phyloP scores from a whole-genome alignment of 345 rosid species.

The Hypericum androsaemum region DNA sequence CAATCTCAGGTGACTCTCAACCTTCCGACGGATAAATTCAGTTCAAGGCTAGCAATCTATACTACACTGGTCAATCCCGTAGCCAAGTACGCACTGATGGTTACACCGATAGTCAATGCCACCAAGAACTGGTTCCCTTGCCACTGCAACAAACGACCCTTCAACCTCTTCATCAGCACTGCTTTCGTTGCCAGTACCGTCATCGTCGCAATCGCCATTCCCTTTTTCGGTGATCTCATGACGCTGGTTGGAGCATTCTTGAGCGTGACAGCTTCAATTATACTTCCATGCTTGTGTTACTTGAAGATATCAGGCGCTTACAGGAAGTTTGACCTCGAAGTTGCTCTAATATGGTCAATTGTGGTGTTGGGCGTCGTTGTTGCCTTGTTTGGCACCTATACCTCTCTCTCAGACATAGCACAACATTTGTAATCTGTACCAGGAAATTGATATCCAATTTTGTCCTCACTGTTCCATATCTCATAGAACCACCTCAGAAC shows the following conservation, averaged over 20 bases:
- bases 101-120: constrained; percentile 14
- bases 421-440: background rate
- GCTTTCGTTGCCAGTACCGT: constrained; percentile 9
- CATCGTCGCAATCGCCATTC: constrained; percentile 14
- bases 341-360: background rate
- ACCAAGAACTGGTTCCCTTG: constrained; percentile 10
- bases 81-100: constrained; percentile 22
- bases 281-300: background rate
- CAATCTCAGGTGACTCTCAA: constrained; percentile 21
- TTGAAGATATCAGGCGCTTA: background rate
- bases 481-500: no score
- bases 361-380: background rate
- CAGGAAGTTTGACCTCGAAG: background rate
- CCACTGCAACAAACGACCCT: constrained; percentile 6
- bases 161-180: constrained; percentile 7
- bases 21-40: constrained; percentile 13
- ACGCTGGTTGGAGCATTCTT: constrained; percentile 20
- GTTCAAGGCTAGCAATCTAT: constrained; percentile 18
- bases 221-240: constrained; percentile 18
- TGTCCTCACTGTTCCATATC: no score
- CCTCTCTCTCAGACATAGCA: background rate
- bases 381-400: background rate
- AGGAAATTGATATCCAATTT: no score
- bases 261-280: constrained; percentile 6
- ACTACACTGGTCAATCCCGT: constrained; percentile 17